phyloP scores from a whole-genome alignment of 2,329 filamentous ascomycete genomes.

The Penicillium sp. region DNA sequence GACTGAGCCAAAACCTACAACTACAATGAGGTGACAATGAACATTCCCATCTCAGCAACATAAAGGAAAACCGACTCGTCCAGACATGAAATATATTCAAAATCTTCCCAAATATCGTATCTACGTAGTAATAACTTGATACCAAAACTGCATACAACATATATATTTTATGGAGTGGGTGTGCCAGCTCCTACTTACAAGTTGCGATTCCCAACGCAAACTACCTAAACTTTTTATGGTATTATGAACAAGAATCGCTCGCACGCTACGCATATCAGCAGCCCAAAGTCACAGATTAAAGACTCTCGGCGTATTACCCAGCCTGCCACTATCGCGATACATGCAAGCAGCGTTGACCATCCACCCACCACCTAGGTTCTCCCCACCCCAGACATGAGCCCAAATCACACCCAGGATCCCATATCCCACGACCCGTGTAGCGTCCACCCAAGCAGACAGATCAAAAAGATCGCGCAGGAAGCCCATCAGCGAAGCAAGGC shows the following conservation, averaged over 20 bases:
- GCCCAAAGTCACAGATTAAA: constrained; percentile 29
- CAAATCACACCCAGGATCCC: constrained; percentile 59
- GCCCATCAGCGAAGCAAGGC: constrained; percentile 27
- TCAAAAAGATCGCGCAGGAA: constrained; percentile 40
- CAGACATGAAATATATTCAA: not conserved
- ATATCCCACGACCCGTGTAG: constrained; percentile 52
- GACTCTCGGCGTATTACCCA: constrained; percentile 41
- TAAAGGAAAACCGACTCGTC: too few relatives aligned
- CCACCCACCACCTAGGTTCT: constrained; percentile 46
- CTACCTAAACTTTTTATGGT: not conserved
- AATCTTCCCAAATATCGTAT: not conserved
- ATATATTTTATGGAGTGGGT: not conserved
- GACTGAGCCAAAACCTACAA: too few relatives aligned
- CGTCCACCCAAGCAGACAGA: constrained; percentile 47
- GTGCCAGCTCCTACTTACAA: not conserved
- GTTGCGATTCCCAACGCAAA: not conserved
- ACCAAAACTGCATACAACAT: not conserved
- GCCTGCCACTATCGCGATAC: constrained; percentile 37
- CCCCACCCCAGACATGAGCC: constrained; percentile 59
- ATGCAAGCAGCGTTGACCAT: constrained; percentile 62
- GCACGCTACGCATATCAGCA: not conserved
- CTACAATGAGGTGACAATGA: too few relatives aligned
- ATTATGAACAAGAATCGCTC: not conserved
- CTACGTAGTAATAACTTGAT: not conserved
- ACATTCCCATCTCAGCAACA: too few relatives aligned